phyloP scores from a whole-genome alignment of 352 stramenopile genomes.

The Pythium periplocum region DNA sequence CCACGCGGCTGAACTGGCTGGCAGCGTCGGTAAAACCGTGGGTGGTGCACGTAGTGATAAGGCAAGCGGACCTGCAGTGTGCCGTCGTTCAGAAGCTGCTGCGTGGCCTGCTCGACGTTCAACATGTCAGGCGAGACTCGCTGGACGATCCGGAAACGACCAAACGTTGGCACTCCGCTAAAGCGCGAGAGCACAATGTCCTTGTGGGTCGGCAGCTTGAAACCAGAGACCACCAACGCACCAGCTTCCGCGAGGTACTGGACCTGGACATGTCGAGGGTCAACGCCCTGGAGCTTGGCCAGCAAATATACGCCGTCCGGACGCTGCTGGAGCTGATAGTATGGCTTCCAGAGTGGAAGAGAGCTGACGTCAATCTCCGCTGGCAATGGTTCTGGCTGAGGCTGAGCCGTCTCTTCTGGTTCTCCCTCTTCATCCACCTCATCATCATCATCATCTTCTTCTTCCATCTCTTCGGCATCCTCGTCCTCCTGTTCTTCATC shows the following conservation, averaged over 20 bases:
- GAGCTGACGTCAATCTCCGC: conserved; percentile 20
- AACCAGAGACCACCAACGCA: conserved; percentile 37
- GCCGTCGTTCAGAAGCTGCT: conserved; percentile 38
- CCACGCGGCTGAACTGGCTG: conserved; percentile 24
- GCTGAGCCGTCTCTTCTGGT: conserved; percentile 6
- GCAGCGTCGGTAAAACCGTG: conserved; percentile 22
- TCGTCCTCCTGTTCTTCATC: conserved; percentile 15
- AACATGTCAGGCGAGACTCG: conserved; percentile 37
- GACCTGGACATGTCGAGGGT: conserved; percentile 31
- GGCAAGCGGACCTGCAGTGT: conserved; percentile 56
- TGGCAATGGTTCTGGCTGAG: not conserved
- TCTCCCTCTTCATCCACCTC: conserved; percentile 14
- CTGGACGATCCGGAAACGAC: conserved; percentile 62
- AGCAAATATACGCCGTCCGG: conserved; percentile 40
- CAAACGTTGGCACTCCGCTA: conserved; percentile 48
- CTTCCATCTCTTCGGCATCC: conserved; percentile 11
- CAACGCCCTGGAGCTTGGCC: conserved; percentile 21
- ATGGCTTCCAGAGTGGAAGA: conserved; percentile 46
- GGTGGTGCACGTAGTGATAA: conserved; percentile 30
- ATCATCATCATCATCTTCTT: conserved; percentile 13
- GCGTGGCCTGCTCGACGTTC: conserved; percentile 47
- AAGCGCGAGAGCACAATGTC: conserved; percentile 50
- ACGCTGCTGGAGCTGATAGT: conserved; percentile 53
- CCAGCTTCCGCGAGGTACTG: conserved; percentile 34
- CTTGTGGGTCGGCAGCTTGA: conserved; percentile 50